Evolutionary conservation across 1,284 basidiomycete genomes (phyloP).

Genomic region (Marasmius sp.): DNA sequence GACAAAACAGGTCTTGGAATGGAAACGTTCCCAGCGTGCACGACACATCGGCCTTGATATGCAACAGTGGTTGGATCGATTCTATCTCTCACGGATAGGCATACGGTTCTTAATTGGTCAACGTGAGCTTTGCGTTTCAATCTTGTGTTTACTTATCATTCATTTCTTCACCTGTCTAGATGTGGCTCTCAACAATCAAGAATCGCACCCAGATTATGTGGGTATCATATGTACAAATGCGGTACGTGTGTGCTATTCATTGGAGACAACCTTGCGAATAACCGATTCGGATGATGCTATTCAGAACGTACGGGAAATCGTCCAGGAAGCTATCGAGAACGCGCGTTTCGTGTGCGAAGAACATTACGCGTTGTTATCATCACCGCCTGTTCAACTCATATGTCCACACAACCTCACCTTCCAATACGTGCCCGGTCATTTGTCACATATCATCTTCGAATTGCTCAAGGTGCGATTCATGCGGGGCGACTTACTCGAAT

Average conservation of each 20-base stretch:
- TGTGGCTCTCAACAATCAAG: constrained; percentile 88
- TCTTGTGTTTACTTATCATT: background rate
- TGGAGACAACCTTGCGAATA: background rate
- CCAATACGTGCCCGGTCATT: constrained; percentile 94
- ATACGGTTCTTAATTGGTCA: constrained; percentile 96
- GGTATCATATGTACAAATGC: constrained; percentile 98
- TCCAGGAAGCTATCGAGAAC: constrained; percentile 98
- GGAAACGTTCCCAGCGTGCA: constrained; percentile 64
- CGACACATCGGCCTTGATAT: constrained; percentile 83
- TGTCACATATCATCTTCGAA: constrained; percentile 97
- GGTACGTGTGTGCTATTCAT: constrained; percentile 40
- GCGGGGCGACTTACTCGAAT: background rate
- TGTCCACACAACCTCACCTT: constrained; percentile 89
- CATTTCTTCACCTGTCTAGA: constrained; percentile 44
- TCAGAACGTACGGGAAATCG: constrained; percentile 90
- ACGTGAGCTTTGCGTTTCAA: constrained; percentile 49
- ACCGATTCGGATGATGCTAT: background rate
- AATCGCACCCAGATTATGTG: constrained; percentile 89
- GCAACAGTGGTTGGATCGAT: constrained; percentile 95
- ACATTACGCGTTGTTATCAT: constrained; percentile 95
- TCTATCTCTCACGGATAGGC: constrained; percentile 97
- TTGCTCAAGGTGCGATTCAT: constrained; percentile 63
- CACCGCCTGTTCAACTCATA: constrained; percentile 95
- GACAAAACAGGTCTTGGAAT: constrained; percentile 46
- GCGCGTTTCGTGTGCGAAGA: constrained; percentile 98